Conservation (phyloP, 257 asterid genomes). For the Scutellaria baicalensis region DNA sequence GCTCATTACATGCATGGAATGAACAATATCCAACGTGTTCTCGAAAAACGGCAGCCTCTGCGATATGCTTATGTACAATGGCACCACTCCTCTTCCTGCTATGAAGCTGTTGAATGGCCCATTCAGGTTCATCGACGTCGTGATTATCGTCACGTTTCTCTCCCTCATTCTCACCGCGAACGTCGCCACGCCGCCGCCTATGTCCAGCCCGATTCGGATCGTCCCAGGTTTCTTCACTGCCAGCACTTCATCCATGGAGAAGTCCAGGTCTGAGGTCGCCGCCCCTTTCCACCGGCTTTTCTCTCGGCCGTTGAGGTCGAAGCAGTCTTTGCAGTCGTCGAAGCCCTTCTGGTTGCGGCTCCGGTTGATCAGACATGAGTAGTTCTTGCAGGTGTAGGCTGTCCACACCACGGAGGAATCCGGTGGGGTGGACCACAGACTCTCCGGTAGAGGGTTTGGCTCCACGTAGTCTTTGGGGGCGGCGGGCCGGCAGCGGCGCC, state of each 20-base stretch:
- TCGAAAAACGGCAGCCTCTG: constrained; percentile 76
- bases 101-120: constrained; percentile 68
- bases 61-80: constrained; percentile 58
- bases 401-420: constrained; percentile 63
- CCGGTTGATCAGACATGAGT: constrained; percentile 40
- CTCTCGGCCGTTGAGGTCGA: constrained; percentile 54
- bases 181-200: constrained; percentile 77
- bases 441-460: constrained; percentile 44
- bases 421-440: constrained; percentile 56
- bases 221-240: constrained; percentile 39
- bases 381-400: constrained; percentile 52
- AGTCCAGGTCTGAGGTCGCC: constrained; percentile 27
- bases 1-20: constrained; percentile 66
- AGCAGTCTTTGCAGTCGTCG: constrained; percentile 69
- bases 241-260: constrained; percentile 58
- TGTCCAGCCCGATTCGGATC: constrained; percentile 59
- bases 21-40: constrained; percentile 58
- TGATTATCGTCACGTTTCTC: constrained; percentile 45
- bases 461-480: constrained; percentile 29
- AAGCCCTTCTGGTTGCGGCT: constrained; percentile 33
- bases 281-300: constrained; percentile 33
- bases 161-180: constrained; percentile 73
- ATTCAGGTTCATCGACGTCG: constrained; percentile 58
- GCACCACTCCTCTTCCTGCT: constrained; percentile 64
- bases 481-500: constrained; percentile 61